phyloP scores from a whole-genome alignment of 345 rosid genomes.

The Linum usitatissimum region DNA sequence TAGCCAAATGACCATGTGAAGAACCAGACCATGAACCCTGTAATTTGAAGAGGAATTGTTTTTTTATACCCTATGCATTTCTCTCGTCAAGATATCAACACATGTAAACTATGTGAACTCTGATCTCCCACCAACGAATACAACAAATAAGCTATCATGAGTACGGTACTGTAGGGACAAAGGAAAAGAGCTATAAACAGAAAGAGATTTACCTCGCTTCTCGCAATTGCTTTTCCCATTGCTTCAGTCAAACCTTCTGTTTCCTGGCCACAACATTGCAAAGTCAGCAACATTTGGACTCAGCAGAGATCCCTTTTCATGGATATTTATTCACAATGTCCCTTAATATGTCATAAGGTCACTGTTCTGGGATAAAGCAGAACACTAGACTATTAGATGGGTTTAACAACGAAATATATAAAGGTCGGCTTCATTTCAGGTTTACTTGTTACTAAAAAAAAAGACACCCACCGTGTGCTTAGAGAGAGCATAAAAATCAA shows the following conservation, averaged over 20 bases:
- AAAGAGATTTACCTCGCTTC: conserved; percentile 46
- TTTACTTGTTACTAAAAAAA: background rate
- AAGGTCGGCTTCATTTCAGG: background rate
- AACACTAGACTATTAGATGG: conserved; percentile 5
- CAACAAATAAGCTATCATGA: background rate
- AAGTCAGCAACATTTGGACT: conserved; percentile 63
- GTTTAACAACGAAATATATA: background rate
- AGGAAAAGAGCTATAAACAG: background rate
- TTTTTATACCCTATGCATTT: no score
- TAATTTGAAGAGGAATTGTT: conserved; percentile 2
- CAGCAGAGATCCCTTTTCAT: conserved; percentile 52
- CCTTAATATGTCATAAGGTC: conserved; percentile 37
- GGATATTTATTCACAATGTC: conserved; percentile 43
- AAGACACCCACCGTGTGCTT: background rate
- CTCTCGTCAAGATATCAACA: no score
- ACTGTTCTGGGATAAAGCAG: conserved; percentile 17
- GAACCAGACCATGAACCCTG: conserved; percentile 62
- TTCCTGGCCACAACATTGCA: conserved; percentile 74
- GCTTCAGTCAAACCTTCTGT: conserved; percentile 52
- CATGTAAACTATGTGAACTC: no score
- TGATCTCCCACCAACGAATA: background rate
- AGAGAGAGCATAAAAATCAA: conserved; percentile 1
- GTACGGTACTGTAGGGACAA: background rate
- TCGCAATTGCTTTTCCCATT: conserved; percentile 42
- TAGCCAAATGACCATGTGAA: conserved; percentile 27